Evolutionary conservation across 2,329 filamentous ascomycete species (phyloP).

Genomic region (Ophiostoma himal-ulmi): DNA sequence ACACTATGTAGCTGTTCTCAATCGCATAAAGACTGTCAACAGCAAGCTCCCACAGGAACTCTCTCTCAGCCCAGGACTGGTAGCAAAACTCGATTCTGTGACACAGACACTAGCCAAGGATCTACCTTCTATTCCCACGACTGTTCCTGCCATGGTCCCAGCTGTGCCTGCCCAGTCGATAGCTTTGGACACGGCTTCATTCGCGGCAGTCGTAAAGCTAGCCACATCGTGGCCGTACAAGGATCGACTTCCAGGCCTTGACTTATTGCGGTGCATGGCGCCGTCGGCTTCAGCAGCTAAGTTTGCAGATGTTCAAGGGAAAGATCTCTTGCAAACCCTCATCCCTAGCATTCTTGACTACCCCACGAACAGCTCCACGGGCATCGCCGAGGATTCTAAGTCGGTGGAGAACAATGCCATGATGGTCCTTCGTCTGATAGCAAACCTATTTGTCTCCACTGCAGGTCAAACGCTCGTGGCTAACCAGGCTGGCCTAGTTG

Average conservation of each 20-base stretch:
- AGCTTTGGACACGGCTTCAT: constrained; percentile 36
- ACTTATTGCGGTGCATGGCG: constrained; percentile 78
- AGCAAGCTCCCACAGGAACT: constrained; percentile 12
- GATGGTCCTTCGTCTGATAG: constrained; percentile 74
- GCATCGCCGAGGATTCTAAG: constrained; percentile 45
- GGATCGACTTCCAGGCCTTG: constrained; percentile 76
- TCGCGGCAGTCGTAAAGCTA: constrained; percentile 64
- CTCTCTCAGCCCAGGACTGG: constrained; percentile 66
- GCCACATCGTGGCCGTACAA: constrained; percentile 73
- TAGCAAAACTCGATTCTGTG: constrained; percentile 52
- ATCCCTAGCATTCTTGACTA: constrained; percentile 31
- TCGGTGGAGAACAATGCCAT: constrained; percentile 76
- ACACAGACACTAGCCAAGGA: constrained; percentile 55
- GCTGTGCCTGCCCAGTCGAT: constrained; percentile 16
- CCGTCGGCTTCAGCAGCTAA: constrained; percentile 62
- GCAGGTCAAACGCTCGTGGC: constrained; percentile 63
- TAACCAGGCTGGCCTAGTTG: constrained; percentile 52
- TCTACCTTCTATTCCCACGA: constrained; percentile 17
- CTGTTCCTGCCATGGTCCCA: constrained; percentile 39
- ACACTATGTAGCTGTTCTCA: constrained; percentile 20
- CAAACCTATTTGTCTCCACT: constrained; percentile 74
- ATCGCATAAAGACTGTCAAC: constrained; percentile 24
- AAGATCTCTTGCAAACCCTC: constrained; percentile 55
- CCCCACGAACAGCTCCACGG: constrained; percentile 33
- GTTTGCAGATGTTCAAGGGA: constrained; percentile 46